A percentile compares a stretch with the other conserved stretches of the same genome.
phyloP scores from a whole-genome alignment of 2,329 filamentous ascomycete species.

The Aureobasidium sp. region DNA sequence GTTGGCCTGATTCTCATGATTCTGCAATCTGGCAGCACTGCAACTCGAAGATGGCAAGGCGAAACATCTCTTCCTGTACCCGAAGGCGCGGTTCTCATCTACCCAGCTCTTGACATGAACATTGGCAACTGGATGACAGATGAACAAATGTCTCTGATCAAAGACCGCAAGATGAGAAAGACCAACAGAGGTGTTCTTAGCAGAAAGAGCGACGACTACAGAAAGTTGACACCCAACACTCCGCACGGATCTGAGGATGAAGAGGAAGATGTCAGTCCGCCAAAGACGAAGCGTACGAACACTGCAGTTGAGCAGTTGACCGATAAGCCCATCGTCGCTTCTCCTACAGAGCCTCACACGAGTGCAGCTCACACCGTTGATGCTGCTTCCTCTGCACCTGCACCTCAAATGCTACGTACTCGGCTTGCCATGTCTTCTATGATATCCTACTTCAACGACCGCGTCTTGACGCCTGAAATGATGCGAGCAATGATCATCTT shows the following conservation, averaged over 20 bases:
- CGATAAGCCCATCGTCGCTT: constrained; percentile 13
- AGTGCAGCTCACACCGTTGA: constrained; percentile 34
- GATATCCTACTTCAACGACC: constrained; percentile 96
- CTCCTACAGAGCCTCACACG: neutral
- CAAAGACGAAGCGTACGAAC: neutral
- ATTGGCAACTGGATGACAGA: constrained; percentile 99
- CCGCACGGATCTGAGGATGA: constrained; percentile 76
- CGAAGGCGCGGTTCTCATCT: constrained; percentile 75
- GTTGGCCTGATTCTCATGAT: constrained; percentile 83
- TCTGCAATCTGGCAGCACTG: constrained; percentile 50
- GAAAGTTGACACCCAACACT: constrained; percentile 70
- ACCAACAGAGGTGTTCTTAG: constrained; percentile 75
- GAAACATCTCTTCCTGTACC: constrained; percentile 62
- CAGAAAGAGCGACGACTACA: constrained; percentile 84
- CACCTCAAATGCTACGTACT: constrained; percentile 57
- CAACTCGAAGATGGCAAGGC: constrained; percentile 49
- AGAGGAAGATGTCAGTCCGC: constrained; percentile 34
- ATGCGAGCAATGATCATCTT: constrained; percentile 99
- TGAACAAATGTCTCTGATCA: constrained; percentile 91
- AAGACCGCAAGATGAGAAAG: constrained; percentile 69
- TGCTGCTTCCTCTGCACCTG: constrained; percentile 24
- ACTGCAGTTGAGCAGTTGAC: constrained; percentile 21
- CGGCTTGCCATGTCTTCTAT: constrained; percentile 93
- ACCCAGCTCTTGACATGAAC: constrained; percentile 90
- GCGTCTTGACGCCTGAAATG: constrained; percentile 92